Evolutionary conservation across 805 yeast species (phyloP), one percentile per base, ranked within the genome.

Genomic region (Saccharomyces eubayanus): DNA sequence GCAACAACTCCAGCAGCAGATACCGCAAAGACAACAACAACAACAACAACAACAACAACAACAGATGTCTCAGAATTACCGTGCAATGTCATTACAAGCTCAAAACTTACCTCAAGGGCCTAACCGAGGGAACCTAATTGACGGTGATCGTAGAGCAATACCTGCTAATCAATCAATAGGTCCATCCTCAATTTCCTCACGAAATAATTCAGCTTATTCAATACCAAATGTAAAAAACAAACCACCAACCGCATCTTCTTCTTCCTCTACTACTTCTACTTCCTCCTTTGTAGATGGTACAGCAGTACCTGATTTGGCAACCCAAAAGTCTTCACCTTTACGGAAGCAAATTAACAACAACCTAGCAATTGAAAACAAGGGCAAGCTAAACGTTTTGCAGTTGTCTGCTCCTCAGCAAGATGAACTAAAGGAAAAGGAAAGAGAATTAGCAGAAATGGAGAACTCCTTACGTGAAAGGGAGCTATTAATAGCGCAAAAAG

Each of bases 371-470:
- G 29, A 45, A n/a, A 20, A 52, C 9, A 57, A 52, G 21, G 61
- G 58, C 2, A 63, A 60, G 47, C 46, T 65, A 36, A 65, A 61
- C 47, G 59, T 65, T 20, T 31, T 65, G 20, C 57, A 63, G 50
- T 47, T 65, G n/a, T 64, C 68, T 1, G 58, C 55, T 28, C 67
- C 65, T 16, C 67, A 65, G 46, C 63, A 60, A 50, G 46, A 58
- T 28, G 63, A 58, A 27, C 28, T 51, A 28, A 47, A 45, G 16
- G 60, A 61, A 36, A 57, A 57, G 36, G 60, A 61, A 50, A 50
- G 43, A 30, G 31, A 49, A 27, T 48, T 56, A 48, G 56, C 53
- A 6, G 53, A 53, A 46, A 51, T 50, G 45, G 61, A 56, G 43
- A 53, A 47, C 24, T 52, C 51, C 40, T 41, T 55, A 46, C 52